Percentiles rank a stretch among this genome's conserved stretches.
These are phyloP conservation scores for Amaranthus cruentus DNA, from an alignment of 148 eudicot genomes.

Conservation along the genomic window DNA sequence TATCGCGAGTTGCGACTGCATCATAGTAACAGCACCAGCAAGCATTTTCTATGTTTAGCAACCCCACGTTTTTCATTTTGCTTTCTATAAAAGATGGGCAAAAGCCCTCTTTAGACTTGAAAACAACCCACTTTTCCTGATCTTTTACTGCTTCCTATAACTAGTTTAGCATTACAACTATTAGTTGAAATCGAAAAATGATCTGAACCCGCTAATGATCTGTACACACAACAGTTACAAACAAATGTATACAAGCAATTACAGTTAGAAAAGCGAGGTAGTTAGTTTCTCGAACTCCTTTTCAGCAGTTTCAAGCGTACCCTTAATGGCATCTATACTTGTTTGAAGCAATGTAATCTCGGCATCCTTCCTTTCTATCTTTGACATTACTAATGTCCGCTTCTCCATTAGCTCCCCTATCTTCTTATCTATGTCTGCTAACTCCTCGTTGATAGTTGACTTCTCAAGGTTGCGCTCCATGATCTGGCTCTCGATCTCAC, in stretches of 20 bases:
- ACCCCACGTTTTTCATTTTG: background rate
- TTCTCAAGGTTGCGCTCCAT: constrained; percentile 30
- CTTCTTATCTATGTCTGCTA: constrained; percentile 39
- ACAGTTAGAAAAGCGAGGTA: constrained; percentile 30
- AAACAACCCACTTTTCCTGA: constrained; percentile 1
- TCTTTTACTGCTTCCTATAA: constrained; percentile 9
- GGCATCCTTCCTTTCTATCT: constrained; percentile 33
- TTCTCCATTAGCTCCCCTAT: constrained; percentile 36
- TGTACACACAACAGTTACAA: constrained; percentile 16
- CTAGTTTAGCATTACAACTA: constrained; percentile 20
- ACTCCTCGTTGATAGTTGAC: constrained; percentile 34
- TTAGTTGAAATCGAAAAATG: constrained; percentile 4
- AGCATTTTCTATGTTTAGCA: background rate
- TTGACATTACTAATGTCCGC: constrained; percentile 30
- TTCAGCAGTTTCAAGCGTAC: constrained; percentile 18
- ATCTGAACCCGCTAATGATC: constrained; percentile 12
- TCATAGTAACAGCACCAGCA: constrained; percentile 1
- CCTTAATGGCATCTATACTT: constrained; percentile 21
- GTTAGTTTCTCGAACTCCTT: constrained; percentile 35
- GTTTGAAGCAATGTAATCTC: constrained; percentile 32
- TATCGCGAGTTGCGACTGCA: background rate
- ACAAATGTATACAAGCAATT: constrained; percentile 15
- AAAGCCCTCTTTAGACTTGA: background rate
- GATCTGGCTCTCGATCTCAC: constrained; percentile 32
- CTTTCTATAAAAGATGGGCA: background rate